Base-by-base conservation (phyloP, 2,329 filamentous ascomycete species). In the Neopestalotiopsis sp. region DNA sequence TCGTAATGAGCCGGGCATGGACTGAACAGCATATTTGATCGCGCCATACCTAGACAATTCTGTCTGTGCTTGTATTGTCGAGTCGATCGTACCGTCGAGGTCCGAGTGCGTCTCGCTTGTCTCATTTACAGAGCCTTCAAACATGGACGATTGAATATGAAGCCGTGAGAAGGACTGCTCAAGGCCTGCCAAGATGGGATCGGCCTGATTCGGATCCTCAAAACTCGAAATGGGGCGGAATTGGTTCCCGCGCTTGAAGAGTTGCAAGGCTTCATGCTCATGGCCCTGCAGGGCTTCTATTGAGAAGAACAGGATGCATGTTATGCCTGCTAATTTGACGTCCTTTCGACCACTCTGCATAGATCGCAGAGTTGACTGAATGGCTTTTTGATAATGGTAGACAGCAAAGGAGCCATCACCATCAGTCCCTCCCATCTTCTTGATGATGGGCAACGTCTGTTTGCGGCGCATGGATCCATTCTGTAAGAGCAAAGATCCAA, bases 401-500 rank as follows among this genome's bases (percentile, higher is more conserved):
- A 65, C 24, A 14, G 62, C 62, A 34, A 65, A 65, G 28, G n/a
- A 12, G 10, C 24, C 38, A n/a, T 34, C 24, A 28, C 24, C 14
- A 12, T 5, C 32, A 13, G 24, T 28, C 24, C 30, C n/a, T 34
- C 40, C 38, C 14, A 13, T 9, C 14, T 28, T 20, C n/a, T 10
- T 14, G 14, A 40, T 12, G 12, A 38, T 38, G 13, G 30, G 61
- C 24, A 20, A 42, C 17, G 14, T 7, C 13, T 24, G n/a, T 5
- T 28, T 30, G 28, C 4, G 5, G 28, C 24, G 20, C 40, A 30
- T n/a, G 20, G 10, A n/a, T 20, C n/a, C n/a, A 53, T 24, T 9
- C 20, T 49, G 34, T 20, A 49, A 20, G 10, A 65, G 62, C 14
- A 65, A 24, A 12, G 62, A 45, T 28, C 62, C 62, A 65, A 83